Base-by-base conservation (phyloP, 257 asterid species). In the Haberlea rhodopensis region DNA sequence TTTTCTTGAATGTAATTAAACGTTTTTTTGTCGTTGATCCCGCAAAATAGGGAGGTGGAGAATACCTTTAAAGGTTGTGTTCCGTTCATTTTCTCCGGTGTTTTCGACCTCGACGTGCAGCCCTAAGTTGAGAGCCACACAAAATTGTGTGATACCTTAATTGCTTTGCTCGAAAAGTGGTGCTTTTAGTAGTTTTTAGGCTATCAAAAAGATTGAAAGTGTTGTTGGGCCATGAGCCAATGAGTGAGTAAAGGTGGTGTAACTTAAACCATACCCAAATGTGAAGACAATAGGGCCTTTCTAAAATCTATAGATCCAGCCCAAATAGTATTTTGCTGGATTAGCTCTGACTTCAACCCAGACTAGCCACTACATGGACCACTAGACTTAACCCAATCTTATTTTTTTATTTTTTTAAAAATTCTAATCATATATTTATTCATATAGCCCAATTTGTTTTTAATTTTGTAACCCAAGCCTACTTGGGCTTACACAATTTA, bases 241-340 rank as follows among this genome's bases (percentile, higher is more conserved):
- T n/a, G 67, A 60, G 70, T 82, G 84, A 27, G 67, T 82, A n/a
- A 80, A 88, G 29, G 19, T 54, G 0, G 92, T 83, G 79, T 85
- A 91, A 63, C 96, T 89, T 34, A 85, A 25, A 66, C 98, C 96
- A 49, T 60, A 82, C 3, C 96, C 96, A 15, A 87, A 91, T 53
- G 89, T 91, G 9, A 76, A 89, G 9, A 89, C 96, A 15, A 88
- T 91, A 4, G 88, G 84, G 16, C 98, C 98, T 46, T 78, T 87
- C 66, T 91, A 91, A 57, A 87, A 91, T 23, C 91, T 53, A 6
- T 89, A 91, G 26, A 96, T 87, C 37, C 98, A 83, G 0, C 98
- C 98, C 19, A 96, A 96, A 63, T 89, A 89, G 28, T 87, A 87
- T 77, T 79, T 82, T 63, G 78, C 11, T 18, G 95, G 91, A 74